Evolutionary conservation across 2,329 filamentous ascomycete species (phyloP), one percentile per base, ranked within the genome.

Genomic region (Penicillium verrucosum): DNA sequence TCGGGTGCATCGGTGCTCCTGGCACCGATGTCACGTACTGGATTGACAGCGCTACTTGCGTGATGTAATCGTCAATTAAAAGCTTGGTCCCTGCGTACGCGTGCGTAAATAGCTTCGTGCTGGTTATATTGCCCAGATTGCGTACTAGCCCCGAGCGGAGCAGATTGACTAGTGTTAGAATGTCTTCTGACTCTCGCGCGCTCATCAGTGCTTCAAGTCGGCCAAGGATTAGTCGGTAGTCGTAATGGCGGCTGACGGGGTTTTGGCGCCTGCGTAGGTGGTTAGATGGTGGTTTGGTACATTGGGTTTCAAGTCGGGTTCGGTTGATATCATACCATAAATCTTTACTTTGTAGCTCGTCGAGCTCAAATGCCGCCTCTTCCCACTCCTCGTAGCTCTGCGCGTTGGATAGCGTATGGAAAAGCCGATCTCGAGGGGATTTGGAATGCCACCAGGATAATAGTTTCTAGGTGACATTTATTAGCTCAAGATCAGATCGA

Each of bases 91-190:
- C 92, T 1, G 89, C 88, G 70, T 94, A 94, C 12, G 90, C 89
- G 56, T 88, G 84, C 66, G 92, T 92, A 77, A 92, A 97, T 1
- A 97, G 80, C 60, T 86, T 86, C 2, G 90, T 85, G 1, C 88
- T 84, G 1, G 90, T 90, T 65, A 97, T 95, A 70, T 96, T 95
- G 56, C 91, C 92, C n/a, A 96, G 79, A 68, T 97, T 96, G 36
- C 92, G 86, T 30, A 96, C 80, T 36, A 85, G 75, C 11, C 83
- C 91, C 14, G 90, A 91, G 27, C 91, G 87, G 38, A 96, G 80
- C 18, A 95, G 81, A 68, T 92, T 92, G 58, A 92, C 86, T 8
- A 96, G 79, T 16, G 84, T 83, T 54, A 90, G 81, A 42, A 92
- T 82, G 71, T 96, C 88, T 61, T 85, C 85, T 43, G 86, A 82